Conservation (phyloP, 2,329 filamentous ascomycete genomes). For the Paraphoma sp. region DNA sequence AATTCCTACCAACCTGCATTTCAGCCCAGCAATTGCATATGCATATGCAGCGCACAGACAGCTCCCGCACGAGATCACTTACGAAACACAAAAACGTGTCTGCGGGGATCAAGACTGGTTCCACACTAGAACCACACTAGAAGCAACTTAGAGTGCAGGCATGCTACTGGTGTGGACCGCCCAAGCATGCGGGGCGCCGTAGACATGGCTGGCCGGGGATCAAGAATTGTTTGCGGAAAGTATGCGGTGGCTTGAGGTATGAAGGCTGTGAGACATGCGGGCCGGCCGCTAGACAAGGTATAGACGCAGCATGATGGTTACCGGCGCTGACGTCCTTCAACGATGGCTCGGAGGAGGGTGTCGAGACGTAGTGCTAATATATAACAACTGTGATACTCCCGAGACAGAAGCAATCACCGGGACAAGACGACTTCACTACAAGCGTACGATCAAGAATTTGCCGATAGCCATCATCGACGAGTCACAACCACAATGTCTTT, state of each 20-base stretch:
- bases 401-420: background rate
- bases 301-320: background rate
- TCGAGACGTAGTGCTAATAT: background rate
- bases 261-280: constrained; percentile 5
- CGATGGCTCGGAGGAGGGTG: background rate
- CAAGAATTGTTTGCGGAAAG: background rate
- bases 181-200: background rate
- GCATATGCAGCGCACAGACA: constrained; percentile 6
- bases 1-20: background rate
- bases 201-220: constrained; percentile 1
- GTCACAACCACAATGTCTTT: constrained; percentile 27
- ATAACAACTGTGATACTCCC: background rate
- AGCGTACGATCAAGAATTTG: background rate
- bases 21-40: constrained; percentile 1
- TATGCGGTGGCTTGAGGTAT: constrained; percentile 1
- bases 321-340: constrained; percentile 2
- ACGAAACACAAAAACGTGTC: constrained; percentile 2
- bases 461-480: constrained; percentile 3
- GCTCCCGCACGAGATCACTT: background rate
- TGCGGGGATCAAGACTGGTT: constrained; percentile 2
- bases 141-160: background rate
- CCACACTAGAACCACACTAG: background rate
- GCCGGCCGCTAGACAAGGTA: constrained; percentile 1
- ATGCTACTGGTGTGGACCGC: background rate
- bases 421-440: background rate